Evolutionary conservation across 2,329 filamentous ascomycete species (phyloP).

Genomic region (Sarocladium brachiariae): DNA sequence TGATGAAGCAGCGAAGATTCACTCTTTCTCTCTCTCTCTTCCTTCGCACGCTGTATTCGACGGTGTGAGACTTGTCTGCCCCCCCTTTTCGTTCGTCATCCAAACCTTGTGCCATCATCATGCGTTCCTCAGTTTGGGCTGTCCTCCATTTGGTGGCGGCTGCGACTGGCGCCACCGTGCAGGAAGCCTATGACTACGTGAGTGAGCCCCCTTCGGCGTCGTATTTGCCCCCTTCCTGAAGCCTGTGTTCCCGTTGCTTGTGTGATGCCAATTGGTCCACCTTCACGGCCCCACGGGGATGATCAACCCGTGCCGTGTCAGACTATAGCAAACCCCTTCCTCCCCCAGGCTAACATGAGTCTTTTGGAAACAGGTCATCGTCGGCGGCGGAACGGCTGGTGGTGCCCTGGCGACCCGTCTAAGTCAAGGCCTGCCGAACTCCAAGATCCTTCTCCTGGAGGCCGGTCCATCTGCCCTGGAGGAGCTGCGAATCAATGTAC

Average conservation of each 20-base stretch:
- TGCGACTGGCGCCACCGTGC: constrained; percentile 2
- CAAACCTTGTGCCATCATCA: not conserved
- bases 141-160: constrained; percentile 7
- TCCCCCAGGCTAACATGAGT: not conserved
- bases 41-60: not conserved
- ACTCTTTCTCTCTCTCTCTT: not conserved
- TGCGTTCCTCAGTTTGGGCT: constrained; percentile 6
- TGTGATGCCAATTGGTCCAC: not conserved
- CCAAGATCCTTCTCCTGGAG: constrained; percentile 24
- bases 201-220: constrained; percentile 10
- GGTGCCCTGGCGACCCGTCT: constrained; percentile 25
- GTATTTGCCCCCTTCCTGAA: not conserved
- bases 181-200: constrained; percentile 19
- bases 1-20: not conserved
- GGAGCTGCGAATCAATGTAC: constrained; percentile 25
- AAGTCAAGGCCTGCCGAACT: constrained; percentile 21
- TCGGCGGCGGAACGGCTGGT: constrained; percentile 29
- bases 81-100: too few species aligned
- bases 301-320: not conserved
- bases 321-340: not conserved
- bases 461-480: constrained; percentile 21
- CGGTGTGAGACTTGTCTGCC: too few species aligned
- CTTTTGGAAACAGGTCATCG: constrained; percentile 17
- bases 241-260: not conserved
- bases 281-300: not conserved